Evolutionary conservation across 495 filamentous ascomycete genomes (phyloP).

Genomic region (Aspergillus nanangensis): DNA sequence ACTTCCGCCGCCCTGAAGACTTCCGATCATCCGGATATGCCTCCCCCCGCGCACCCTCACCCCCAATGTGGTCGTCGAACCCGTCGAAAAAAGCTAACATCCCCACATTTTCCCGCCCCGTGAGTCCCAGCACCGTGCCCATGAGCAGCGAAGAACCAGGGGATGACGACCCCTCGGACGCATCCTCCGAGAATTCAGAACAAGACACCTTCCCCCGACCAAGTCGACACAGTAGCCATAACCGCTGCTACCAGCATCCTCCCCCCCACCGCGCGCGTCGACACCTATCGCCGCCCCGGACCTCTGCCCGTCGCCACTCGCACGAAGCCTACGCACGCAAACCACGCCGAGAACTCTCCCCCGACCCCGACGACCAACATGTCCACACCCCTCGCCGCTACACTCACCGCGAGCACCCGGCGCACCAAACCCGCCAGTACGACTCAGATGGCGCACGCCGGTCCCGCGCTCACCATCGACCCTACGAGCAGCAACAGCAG

Average conservation of each 20-base stretch:
- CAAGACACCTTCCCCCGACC: conserved; percentile 12
- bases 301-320: conserved; percentile 35
- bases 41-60: conserved; percentile 30
- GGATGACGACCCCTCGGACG: conserved; percentile 18
- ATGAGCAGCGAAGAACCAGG: no score
- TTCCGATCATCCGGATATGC: conserved; percentile 10
- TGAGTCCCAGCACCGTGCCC: conserved; percentile 18
- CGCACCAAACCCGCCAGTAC: conserved; percentile 16
- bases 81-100: conserved; percentile 23
- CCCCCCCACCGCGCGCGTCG: no score
- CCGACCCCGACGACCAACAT: conserved; percentile 12
- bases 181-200: conserved; percentile 24
- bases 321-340: conserved; percentile 38
- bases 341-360: conserved; percentile 29
- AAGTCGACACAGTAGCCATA: conserved; percentile 10
- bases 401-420: conserved; percentile 12
- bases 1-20: conserved; percentile 12
- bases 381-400: neutral
- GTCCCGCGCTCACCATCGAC: conserved; percentile 10
- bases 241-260: conserved; percentile 11
- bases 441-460: conserved; percentile 18
- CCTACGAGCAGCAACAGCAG: conserved; percentile 25
- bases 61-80: conserved; percentile 20
- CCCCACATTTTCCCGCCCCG: conserved; percentile 14
- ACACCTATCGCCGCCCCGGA: conserved; percentile 29